A percentile compares a stretch with the other conserved stretches of the same genome.
These are phyloP conservation scores for Rugonectria rugulosa DNA, from an alignment of 2,329 filamentous ascomycete genomes.

Conservation along the genomic window DNA sequence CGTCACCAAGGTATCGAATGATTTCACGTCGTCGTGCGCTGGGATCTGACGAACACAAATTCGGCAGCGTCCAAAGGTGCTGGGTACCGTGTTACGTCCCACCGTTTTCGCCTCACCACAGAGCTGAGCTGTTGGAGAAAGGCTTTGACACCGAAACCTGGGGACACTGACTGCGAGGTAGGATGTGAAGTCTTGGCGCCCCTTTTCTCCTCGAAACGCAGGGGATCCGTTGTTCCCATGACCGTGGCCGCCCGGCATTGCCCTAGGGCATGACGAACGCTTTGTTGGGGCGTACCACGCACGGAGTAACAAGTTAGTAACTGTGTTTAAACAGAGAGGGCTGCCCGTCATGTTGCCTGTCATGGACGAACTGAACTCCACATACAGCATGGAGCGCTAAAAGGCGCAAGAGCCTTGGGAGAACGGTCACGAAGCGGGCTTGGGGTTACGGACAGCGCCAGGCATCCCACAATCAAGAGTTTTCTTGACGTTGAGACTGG, in stretches of 20 bases:
- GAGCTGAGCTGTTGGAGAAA: constrained; percentile 2
- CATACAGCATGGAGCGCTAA: not conserved
- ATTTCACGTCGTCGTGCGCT: constrained; percentile 27
- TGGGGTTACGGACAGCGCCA: too few species aligned
- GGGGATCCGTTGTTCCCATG: too few species aligned
- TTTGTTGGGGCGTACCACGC: not conserved
- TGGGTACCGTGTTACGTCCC: constrained; percentile 1
- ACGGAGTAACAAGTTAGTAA: too few species aligned
- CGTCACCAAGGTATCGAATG: constrained; percentile 25
- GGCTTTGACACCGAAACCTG: constrained; percentile 3
- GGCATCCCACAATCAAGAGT: too few species aligned
- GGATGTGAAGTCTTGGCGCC: constrained; percentile 24
- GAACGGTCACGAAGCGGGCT: not conserved
- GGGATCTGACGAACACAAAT: constrained; percentile 13
- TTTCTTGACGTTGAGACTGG: too few species aligned
- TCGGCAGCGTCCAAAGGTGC: constrained; percentile 11
- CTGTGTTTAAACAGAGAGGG: too few species aligned
- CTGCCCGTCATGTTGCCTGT: too few species aligned
- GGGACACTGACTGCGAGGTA: not conserved
- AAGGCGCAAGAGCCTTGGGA: not conserved
- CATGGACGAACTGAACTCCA: too few species aligned
- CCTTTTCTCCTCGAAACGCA: too few species aligned
- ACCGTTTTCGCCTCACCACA: not conserved
- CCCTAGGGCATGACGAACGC: constrained; percentile 2
- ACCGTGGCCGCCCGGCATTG: constrained; percentile 1